Evolutionary conservation across 1,284 basidiomycete genomes (phyloP).

Genomic region (Trichosporon coremiiforme): DNA sequence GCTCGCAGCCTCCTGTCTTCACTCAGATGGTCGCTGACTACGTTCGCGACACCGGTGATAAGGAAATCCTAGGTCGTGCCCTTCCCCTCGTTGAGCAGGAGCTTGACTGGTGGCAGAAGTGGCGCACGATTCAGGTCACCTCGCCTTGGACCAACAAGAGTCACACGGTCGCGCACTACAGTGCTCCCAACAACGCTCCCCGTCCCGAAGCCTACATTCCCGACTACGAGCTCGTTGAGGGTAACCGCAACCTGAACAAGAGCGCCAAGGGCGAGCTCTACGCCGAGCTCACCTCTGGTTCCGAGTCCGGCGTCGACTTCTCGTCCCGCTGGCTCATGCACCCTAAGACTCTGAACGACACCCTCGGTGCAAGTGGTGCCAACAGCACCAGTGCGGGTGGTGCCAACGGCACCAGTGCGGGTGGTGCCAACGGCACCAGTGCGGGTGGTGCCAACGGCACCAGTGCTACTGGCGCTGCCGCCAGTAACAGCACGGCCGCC

Average conservation of each 20-base stretch:
- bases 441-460: background rate
- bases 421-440: background rate
- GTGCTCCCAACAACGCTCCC: constrained; percentile 77
- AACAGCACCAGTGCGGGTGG: background rate
- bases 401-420: background rate
- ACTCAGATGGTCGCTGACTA: constrained; percentile 72
- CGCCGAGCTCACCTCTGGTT: constrained; percentile 80
- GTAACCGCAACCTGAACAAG: constrained; percentile 66
- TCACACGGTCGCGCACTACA: constrained; percentile 70
- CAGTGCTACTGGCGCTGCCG: background rate
- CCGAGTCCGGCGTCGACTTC: constrained; percentile 68
- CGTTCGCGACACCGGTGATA: constrained; percentile 65
- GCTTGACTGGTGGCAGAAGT: constrained; percentile 75
- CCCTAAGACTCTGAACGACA: constrained; percentile 5
- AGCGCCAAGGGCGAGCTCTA: constrained; percentile 69
- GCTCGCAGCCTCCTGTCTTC: constrained; percentile 87
- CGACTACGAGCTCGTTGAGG: constrained; percentile 77
- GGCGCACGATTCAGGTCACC: constrained; percentile 72
- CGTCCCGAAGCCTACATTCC: constrained; percentile 70
- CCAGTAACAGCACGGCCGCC: background rate
- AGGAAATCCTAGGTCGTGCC: constrained; percentile 65
- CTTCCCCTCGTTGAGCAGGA: constrained; percentile 69
- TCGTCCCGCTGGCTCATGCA: constrained; percentile 55
- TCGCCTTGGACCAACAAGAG: constrained; percentile 70
- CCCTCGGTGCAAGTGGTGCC: background rate